Base-by-base conservation (phyloP, 139 green algal genomes). In the Nannochloris sp. region DNA sequence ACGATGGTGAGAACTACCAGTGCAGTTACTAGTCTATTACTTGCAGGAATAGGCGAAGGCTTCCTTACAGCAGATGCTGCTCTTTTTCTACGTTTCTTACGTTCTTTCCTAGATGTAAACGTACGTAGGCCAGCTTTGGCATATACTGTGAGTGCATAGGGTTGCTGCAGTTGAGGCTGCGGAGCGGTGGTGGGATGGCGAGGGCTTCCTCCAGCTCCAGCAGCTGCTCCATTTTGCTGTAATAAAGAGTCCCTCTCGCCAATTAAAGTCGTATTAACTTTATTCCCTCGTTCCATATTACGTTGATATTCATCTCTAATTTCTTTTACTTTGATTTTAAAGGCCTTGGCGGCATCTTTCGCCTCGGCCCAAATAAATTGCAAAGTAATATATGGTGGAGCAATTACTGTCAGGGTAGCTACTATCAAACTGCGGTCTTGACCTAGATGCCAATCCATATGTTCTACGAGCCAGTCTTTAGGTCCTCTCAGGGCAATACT, bases 401-500 rank as follows among this genome's bases (percentile, higher is more conserved):
- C 37, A 14, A 67, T 10, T 31, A 76, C 19, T 19, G 29, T 19
- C 12, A 81, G 29, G 53, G 67, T n/a, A 14, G 61, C 61, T 23
- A 29, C 3, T 36, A 7, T 37, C 31, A 76, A 14, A 23, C 30
- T 61, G 46, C 60, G 19, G 35, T 32, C 25, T 31, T 57, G 23
- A 7, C 34, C 60, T 38, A 76, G 69, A 15, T 32, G 38, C 31
- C 27, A 31, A 4, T 78, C 65, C 14, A 78, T 14, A 51, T 35
- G 47, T 2, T 45, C 8, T 12, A 85, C 73, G 27, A 87, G 47
- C 19, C 60, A 77, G 2, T 71, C 67, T 35, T 87, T 87, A 23
- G 74, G 44, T 30, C 73, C 69, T 4, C 81, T 62, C 55, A 87
- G 62, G 1, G 81, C 79, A 30, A 87, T 68, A n/a, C 42, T 69